phyloP scores from a whole-genome alignment of 441 rosid genomes.

The Geranium incanum region DNA sequence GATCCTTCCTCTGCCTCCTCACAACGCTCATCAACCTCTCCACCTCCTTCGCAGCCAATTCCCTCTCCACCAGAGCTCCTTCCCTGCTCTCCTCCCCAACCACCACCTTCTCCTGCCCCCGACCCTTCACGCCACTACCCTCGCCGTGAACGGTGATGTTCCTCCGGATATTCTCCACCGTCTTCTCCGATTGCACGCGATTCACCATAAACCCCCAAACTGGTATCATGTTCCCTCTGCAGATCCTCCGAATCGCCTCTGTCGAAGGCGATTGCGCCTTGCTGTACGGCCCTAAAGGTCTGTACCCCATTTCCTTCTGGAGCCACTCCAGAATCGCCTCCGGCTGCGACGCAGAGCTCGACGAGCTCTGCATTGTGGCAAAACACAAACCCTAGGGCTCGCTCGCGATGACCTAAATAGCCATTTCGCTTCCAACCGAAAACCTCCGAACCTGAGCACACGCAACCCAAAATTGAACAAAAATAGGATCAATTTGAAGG shows the following conservation, averaged over 20 bases:
- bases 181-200: slow-evolving; percentile 81
- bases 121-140: slow-evolving; percentile 31
- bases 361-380: slow-evolving; percentile 41
- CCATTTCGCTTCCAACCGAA: not conserved
- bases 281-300: slow-evolving; percentile 64
- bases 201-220: slow-evolving; percentile 57
- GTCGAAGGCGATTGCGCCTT: slow-evolving; percentile 57
- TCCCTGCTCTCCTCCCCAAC: slow-evolving; percentile 56
- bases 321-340: slow-evolving; percentile 81
- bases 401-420: not conserved
- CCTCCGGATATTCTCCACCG: slow-evolving; percentile 63
- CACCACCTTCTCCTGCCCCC: slow-evolving; percentile 50
- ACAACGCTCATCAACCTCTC: slow-evolving; percentile 69
- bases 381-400: not conserved
- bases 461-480: too few species aligned
- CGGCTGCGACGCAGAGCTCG: slow-evolving; percentile 48
- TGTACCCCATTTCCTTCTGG: slow-evolving; percentile 79
- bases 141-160: slow-evolving; percentile 70
- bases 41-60: slow-evolving; percentile 64
- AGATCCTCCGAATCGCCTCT: slow-evolving; percentile 61
- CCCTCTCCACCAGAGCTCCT: slow-evolving; percentile 63
- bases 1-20: slow-evolving; percentile 75
- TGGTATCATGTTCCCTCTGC: slow-evolving; percentile 83
- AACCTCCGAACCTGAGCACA: not conserved
- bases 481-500: not conserved